phyloP scores from a whole-genome alignment of 768 basidiomycete species.

The Macrocybe gigantea region DNA sequence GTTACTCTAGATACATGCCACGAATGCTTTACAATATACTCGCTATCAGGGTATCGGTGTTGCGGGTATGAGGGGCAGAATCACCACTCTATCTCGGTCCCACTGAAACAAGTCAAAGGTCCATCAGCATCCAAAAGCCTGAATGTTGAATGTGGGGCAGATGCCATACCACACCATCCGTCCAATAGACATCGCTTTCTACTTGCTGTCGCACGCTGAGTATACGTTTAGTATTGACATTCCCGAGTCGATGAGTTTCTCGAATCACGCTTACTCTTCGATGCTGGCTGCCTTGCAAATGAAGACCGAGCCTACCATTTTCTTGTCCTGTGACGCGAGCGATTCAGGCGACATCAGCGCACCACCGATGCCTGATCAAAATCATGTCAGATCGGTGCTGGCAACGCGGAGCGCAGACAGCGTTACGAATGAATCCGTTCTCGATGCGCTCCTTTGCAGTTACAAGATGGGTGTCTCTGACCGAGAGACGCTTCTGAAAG shows the following conservation, averaged over 20 bases:
- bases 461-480: conserved; percentile 47
- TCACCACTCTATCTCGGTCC: conserved; percentile 49
- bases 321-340: conserved; percentile 39
- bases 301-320: conserved; percentile 56
- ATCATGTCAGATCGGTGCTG: background rate
- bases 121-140: background rate
- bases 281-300: conserved; percentile 49
- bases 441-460: conserved; percentile 33
- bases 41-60: conserved; percentile 32
- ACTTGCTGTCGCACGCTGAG: conserved; percentile 31
- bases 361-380: conserved; percentile 46
- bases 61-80: conserved; percentile 39
- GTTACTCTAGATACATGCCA: background rate
- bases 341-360: conserved; percentile 57
- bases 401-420: too few relatives aligned
- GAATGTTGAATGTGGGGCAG: conserved; percentile 5
- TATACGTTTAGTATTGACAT: background rate
- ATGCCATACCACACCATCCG: conserved; percentile 29
- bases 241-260: background rate
- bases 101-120: conserved; percentile 30
- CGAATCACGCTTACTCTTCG: conserved; percentile 30
- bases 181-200: conserved; percentile 38
- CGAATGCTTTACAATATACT: conserved; percentile 38
- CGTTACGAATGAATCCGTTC: conserved; percentile 43
- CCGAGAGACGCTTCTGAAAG: conserved; percentile 48